phyloP scores from a whole-genome alignment of 257 asterid species.

The Ligustrum vulgare region DNA sequence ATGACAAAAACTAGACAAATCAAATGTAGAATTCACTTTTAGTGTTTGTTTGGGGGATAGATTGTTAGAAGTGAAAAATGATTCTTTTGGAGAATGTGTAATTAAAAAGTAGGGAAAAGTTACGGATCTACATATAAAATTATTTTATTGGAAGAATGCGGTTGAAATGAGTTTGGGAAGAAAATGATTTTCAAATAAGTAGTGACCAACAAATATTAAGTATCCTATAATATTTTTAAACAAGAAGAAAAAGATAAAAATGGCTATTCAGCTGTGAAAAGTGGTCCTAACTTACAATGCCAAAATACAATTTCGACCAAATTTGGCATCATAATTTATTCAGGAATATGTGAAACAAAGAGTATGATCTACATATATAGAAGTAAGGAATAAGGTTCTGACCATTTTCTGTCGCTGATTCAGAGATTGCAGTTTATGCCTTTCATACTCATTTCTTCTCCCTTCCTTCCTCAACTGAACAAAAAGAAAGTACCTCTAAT shows the following conservation, averaged over 20 bases:
- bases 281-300: background rate
- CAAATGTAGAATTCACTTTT: background rate
- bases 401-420: constrained; percentile 99
- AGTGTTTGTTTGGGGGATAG: background rate
- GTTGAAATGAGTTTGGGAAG: no score
- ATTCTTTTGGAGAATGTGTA: no score
- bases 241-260: background rate
- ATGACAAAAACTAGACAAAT: background rate
- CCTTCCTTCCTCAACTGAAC: constrained; percentile 94
- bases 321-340: background rate
- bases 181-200: no score
- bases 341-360: constrained; percentile 7
- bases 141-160: no score
- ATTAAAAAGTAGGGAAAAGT: no score
- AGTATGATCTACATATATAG: background rate
- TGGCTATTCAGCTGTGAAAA: background rate
- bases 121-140: no score
- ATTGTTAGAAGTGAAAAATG: no score
- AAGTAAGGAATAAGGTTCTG: constrained; percentile 27
- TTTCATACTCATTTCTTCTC: constrained; percentile 92
- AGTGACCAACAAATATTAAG: no score
- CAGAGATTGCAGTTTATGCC: constrained; percentile 93
- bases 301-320: background rate
- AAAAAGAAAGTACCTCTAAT: background rate
- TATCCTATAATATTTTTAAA: background rate